Base-by-base conservation (phyloP, 176 grass and related monocot genomes). In the Raddia guianensis region DNA sequence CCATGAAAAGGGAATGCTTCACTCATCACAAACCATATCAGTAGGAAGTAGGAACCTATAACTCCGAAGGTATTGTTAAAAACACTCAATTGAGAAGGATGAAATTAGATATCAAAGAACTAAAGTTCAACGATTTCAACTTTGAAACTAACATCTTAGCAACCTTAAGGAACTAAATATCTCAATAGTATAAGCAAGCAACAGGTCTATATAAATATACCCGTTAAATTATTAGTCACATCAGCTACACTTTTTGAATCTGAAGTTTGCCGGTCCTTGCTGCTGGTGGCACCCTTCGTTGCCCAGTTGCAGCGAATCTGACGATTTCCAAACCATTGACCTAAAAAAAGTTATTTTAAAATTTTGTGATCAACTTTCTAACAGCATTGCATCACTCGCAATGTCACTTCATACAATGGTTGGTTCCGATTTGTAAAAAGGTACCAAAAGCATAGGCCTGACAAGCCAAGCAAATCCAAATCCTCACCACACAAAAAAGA, bases 241-340 rank as follows among this genome's bases (percentile, higher is more conserved):
- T 92, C 90, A 86, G 83, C 75, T 67, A 81, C 66, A 62, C 70
- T 90, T 74, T 96, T 96, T 6, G 88, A 86, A 86, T 96, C 93
- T 3, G 87, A 92, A 58, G 35, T 62, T 74, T 86, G 90, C 72
- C 82, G 84, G 45, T 95, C 87, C 5, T 92, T 87, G 15, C 85
- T 71, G 82, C 55, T 58, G 87, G 44, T 92, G 66, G 90, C 90
- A 66, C 90, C 85, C 74, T 96, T 96, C 7, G 85, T 92, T 80
- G 90, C 93, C 93, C 93, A 92, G 71, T 96, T 96, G 76, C 93
- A 96, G 56, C 87, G 90, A 43, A 96, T 96, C 83, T 96, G 93
- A 18, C 93, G 90, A 65, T 72, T 96, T 51, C 90, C 90, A 74
- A 96, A 87, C 93, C 90, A 92, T 66, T 78, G 89, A 48, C 87